Conservation (phyloP, 495 filamentous ascomycete species). For the Paragyromitra xinjiangensis region DNA sequence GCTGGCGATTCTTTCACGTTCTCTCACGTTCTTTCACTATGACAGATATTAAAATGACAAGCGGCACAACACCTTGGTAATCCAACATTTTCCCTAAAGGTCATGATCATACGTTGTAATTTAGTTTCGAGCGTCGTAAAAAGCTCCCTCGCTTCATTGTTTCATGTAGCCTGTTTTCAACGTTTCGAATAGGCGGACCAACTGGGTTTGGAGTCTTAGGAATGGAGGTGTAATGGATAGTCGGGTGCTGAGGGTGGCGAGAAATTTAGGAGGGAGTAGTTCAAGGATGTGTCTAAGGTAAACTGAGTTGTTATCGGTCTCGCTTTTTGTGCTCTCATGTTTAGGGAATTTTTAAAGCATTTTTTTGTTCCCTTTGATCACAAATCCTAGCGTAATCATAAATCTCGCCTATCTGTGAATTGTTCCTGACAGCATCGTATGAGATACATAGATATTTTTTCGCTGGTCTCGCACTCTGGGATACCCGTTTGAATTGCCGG, state of each 20-base stretch:
- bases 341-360: neutral
- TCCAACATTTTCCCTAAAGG: neutral
- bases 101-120: neutral
- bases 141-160: neutral
- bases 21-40: neutral
- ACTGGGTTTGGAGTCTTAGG: neutral
- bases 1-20: neutral
- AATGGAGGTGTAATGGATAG: neutral
- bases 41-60: neutral
- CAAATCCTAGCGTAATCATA: neutral
- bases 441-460: neutral
- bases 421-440: neutral
- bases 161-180: neutral
- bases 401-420: neutral
- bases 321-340: neutral
- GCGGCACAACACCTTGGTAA: neutral
- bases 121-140: neutral
- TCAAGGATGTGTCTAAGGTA: neutral
- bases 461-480: neutral
- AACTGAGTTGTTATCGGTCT: neutral
- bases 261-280: neutral
- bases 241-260: neutral
- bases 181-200: neutral
- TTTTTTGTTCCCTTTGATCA: neutral
- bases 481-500: slow-evolving; percentile 16